Evolutionary conservation across 2,329 filamentous ascomycete species (phyloP), one percentile per base, ranked within the genome.

Genomic region (Zarea fungicola): DNA sequence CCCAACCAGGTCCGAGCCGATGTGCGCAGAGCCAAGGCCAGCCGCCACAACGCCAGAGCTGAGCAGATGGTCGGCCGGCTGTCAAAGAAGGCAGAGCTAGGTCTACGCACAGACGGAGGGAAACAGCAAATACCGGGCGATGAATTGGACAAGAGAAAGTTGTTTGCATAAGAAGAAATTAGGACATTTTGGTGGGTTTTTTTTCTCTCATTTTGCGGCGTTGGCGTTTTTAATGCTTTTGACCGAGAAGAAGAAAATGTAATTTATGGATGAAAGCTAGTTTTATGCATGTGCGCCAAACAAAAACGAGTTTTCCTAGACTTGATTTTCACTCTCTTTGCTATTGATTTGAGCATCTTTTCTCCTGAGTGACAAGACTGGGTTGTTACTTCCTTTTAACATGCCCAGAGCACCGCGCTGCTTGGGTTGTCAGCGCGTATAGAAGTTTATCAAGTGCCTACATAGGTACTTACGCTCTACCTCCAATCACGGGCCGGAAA

Each of bases 1-100:
- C 93, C 93, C 9, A 99, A 99, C 79, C 89, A 96, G 70, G 82
- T 97, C 55, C 79, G 93, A 56, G 77, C 89, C 34, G 93, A 97
- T 55, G 68, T 95, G 58, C 77, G 89, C 58, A 75, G 81, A 68
- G 75, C 79, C 58, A 90, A 89, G 74, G 89, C 91, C 1, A 79
- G 81, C 42, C 82, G 82, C 57, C 92, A 95, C 71, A 87, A 88
- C 57, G 76, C 78, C 49, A 78, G 93, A 52, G 81, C 83, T 25
- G 90, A 95, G 63, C 82, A 86, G 58, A 74, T 79, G 56, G 75
- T 85, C 42, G 88, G 92, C 62, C 78, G 83, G 55, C 73, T 84
- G 60, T 78, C 82, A 49, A 93, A 87, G 76, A 87, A 81, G 68
- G 83, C 82, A 35, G 83, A 86, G 22, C 68, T 99, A 51, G 90